Percentiles rank a stretch among this genome's conserved stretches.
Evolutionary conservation across 805 yeast species (phyloP).

Genomic region (Peterozyma xylosa): DNA sequence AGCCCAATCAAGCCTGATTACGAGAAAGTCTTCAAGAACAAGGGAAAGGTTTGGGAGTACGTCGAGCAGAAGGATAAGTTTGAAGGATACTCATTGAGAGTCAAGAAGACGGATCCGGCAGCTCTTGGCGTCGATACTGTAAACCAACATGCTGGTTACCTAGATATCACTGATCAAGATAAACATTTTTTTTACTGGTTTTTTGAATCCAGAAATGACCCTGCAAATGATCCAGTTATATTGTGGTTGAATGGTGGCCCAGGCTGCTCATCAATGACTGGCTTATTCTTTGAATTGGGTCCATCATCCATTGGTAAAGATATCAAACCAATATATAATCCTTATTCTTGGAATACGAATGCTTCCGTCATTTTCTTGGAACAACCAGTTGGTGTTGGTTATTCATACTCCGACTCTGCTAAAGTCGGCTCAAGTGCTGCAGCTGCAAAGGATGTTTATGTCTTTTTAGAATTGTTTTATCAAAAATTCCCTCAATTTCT

Average conservation of each 20-base stretch:
- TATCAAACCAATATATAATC: conserved; percentile 60
- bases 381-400: conserved; percentile 86
- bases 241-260: conserved; percentile 96
- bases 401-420: conserved; percentile 53
- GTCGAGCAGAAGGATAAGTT: conserved; percentile 17
- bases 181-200: conserved; percentile 81
- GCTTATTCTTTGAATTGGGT: conserved; percentile 81
- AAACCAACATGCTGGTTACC: conserved; percentile 78
- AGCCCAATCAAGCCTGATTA: neutral
- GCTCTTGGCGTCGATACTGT: conserved; percentile 74
- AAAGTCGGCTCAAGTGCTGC: conserved; percentile 67
- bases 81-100: conserved; percentile 48
- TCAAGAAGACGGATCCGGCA: conserved; percentile 51
- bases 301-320: conserved; percentile 63
- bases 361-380: conserved; percentile 84
- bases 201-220: conserved; percentile 84
- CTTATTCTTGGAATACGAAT: conserved; percentile 76
- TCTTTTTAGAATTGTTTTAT: conserved; percentile 73
- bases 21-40: neutral
- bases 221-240: conserved; percentile 76
- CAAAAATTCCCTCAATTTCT: conserved; percentile 60
- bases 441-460: conserved; percentile 79
- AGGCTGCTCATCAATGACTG: conserved; percentile 86
- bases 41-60: conserved; percentile 1
- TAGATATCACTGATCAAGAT: conserved; percentile 72